Conservation (phyloP, 345 rosid genomes). For the Leavenworthia alabamica region DNA sequence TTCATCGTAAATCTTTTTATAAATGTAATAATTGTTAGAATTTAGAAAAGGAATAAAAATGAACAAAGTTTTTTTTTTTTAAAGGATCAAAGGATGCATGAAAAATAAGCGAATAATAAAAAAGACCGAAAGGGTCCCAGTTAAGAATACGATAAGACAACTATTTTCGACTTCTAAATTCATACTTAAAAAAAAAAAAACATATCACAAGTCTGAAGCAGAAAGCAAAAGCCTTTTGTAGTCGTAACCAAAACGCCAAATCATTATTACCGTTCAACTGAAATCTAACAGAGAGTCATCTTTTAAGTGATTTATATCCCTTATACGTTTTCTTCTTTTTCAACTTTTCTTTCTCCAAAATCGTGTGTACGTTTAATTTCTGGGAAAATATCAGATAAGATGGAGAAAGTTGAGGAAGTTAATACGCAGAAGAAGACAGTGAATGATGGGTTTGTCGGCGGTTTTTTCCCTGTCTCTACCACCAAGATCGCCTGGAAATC, state of each 20-base stretch:
- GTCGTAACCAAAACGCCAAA: conserved; percentile 29
- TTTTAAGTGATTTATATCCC: background rate
- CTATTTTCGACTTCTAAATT: conserved; percentile 6
- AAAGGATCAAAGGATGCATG: background rate
- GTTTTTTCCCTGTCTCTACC: conserved; percentile 67
- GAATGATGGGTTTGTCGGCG: conserved; percentile 41
- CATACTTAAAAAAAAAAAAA: background rate
- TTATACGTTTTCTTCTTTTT: conserved; percentile 25
- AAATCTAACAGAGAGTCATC: conserved; percentile 2
- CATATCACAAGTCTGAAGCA: background rate
- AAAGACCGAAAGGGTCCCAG: conserved; percentile 13
- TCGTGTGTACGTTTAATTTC: background rate
- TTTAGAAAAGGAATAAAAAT: background rate
- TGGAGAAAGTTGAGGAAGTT: conserved; percentile 26
- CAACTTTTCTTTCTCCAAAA: background rate
- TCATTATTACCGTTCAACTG: conserved; percentile 31
- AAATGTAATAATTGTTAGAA: background rate
- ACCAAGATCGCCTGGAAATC: conserved; percentile 75
- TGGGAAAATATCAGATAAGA: background rate
- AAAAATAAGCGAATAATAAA: conserved; percentile 14
- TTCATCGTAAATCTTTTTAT: background rate
- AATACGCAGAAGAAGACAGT: conserved; percentile 34
- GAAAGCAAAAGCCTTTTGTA: conserved; percentile 18
- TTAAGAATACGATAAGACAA: conserved; percentile 29
- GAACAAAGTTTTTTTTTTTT: background rate